These are phyloP conservation scores for Ceratobasidium sp. DNA, from an alignment of 1,284 basidiomycete genomes.

Conservation along the genomic window DNA sequence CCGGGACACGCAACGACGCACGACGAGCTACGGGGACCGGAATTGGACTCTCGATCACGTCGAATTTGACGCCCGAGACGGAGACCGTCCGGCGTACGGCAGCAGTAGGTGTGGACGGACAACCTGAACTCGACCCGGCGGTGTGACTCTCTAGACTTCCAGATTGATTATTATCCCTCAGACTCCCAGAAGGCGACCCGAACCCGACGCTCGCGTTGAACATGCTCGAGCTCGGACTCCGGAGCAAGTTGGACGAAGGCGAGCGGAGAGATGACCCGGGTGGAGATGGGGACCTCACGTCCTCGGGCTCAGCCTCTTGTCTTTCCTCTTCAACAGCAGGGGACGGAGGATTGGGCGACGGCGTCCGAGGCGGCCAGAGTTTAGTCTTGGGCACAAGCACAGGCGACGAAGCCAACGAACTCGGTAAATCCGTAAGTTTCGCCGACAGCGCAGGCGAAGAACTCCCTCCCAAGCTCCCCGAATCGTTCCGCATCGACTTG, in stretches of 20 bases:
- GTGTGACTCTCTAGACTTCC: too few species aligned
- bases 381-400: conserved; percentile 2
- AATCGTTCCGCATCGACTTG: neutral
- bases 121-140: too few species aligned
- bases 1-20: neutral
- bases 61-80: conserved; percentile 18
- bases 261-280: conserved; percentile 26
- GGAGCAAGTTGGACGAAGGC: conserved; percentile 30
- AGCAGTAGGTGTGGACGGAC: conserved; percentile 13
- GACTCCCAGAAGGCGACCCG: conserved; percentile 17
- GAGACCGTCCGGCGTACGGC: conserved; percentile 7
- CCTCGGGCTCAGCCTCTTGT: neutral
- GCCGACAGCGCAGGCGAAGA: neutral
- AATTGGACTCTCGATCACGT: neutral
- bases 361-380: conserved; percentile 12
- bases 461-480: too few species aligned
- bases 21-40: neutral
- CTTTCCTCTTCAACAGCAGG: neutral
- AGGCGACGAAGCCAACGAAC: conserved; percentile 3
- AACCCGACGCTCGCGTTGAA: conserved; percentile 26
- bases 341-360: conserved; percentile 5
- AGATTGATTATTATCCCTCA: neutral
- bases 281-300: conserved; percentile 13
- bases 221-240: conserved; percentile 32
- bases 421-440: neutral